These are phyloP conservation scores for Halophytophthora batemanensis DNA, from an alignment of 352 stramenopile genomes.

Conservation along the genomic window DNA sequence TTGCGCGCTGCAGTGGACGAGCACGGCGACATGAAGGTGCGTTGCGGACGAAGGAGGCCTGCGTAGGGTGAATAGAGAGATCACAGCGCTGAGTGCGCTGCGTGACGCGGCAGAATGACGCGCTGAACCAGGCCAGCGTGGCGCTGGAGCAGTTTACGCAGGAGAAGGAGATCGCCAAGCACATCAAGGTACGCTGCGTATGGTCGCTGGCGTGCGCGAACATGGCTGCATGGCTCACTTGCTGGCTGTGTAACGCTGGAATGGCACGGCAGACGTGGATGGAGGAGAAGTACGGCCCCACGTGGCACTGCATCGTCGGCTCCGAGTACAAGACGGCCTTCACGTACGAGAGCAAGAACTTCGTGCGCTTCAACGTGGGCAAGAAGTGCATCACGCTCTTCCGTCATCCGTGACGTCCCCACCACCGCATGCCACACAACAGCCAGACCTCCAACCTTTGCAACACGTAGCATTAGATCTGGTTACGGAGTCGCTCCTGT, in stretches of 20 bases:
- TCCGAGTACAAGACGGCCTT: slow-evolving; percentile 76
- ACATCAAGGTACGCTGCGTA: slow-evolving; percentile 41
- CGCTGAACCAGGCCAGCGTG: slow-evolving; percentile 55
- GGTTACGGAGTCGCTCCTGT: slow-evolving; percentile 2
- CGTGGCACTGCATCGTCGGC: slow-evolving; percentile 77
- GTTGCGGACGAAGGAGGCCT: not conserved
- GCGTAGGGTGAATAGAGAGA: not conserved
- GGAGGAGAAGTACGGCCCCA: slow-evolving; percentile 63
- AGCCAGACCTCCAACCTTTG: not conserved
- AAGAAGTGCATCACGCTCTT: slow-evolving; percentile 87
- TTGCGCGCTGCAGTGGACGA: slow-evolving; percentile 64
- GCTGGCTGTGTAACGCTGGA: not conserved
- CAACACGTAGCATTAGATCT: too few relatives aligned
- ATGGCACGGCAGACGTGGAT: slow-evolving; percentile 42
- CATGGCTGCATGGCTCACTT: not conserved
- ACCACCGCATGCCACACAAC: not conserved
- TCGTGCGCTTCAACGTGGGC: slow-evolving; percentile 80
- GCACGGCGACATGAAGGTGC: slow-evolving; percentile 79
- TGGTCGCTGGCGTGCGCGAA: not conserved
- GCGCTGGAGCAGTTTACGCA: slow-evolving; percentile 76
- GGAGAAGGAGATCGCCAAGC: slow-evolving; percentile 78
- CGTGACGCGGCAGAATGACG: slow-evolving; percentile 43
- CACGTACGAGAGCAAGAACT: slow-evolving; percentile 83
- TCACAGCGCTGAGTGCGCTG: not conserved
- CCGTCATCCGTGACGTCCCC: slow-evolving; percentile 43